Conservation (phyloP, 2,329 filamentous ascomycete species). For the Penicillium sp. region DNA sequence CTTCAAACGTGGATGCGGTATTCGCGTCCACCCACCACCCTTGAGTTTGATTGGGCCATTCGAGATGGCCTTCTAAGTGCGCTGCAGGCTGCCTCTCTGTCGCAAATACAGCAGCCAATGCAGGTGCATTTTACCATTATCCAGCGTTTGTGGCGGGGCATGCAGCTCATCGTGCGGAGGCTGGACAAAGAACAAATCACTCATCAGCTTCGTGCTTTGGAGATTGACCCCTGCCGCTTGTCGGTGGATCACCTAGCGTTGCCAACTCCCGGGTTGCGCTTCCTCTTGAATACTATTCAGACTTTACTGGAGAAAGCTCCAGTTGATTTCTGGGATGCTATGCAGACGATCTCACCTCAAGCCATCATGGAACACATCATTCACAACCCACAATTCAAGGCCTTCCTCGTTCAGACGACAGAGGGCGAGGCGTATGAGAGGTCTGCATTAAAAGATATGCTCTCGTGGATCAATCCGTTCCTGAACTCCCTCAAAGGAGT, state of each 20-base stretch:
- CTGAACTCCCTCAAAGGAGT: slow-evolving; percentile 70
- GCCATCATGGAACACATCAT: slow-evolving; percentile 82
- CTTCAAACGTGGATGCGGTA: slow-evolving; percentile 63
- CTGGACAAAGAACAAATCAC: slow-evolving; percentile 71
- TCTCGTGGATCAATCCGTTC: slow-evolving; percentile 74
- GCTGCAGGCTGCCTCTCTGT: slow-evolving; percentile 59
- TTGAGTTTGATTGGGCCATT: slow-evolving; percentile 85
- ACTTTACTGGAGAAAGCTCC: slow-evolving; percentile 70
- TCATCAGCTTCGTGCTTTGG: slow-evolving; percentile 72
- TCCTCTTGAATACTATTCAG: slow-evolving; percentile 66
- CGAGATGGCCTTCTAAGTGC: slow-evolving; percentile 65
- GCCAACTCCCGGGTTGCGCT: slow-evolving; percentile 59
- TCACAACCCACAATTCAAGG: slow-evolving; percentile 62
- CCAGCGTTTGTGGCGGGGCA: slow-evolving; percentile 72
- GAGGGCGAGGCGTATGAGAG: slow-evolving; percentile 51
- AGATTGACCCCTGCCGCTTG: slow-evolving; percentile 61
- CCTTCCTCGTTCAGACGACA: slow-evolving; percentile 49
- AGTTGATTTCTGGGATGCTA: slow-evolving; percentile 80
- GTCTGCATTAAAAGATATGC: slow-evolving; percentile 58
- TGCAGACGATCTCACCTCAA: slow-evolving; percentile 73
- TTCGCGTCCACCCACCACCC: slow-evolving; percentile 58
- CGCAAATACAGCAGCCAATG: slow-evolving; percentile 13
- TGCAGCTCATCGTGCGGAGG: slow-evolving; percentile 67
- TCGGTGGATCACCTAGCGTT: slow-evolving; percentile 63
- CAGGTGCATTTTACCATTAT: slow-evolving; percentile 47